phyloP scores from a whole-genome alignment of 345 rosid genomes.

The Erysimum cheiranthoides region DNA sequence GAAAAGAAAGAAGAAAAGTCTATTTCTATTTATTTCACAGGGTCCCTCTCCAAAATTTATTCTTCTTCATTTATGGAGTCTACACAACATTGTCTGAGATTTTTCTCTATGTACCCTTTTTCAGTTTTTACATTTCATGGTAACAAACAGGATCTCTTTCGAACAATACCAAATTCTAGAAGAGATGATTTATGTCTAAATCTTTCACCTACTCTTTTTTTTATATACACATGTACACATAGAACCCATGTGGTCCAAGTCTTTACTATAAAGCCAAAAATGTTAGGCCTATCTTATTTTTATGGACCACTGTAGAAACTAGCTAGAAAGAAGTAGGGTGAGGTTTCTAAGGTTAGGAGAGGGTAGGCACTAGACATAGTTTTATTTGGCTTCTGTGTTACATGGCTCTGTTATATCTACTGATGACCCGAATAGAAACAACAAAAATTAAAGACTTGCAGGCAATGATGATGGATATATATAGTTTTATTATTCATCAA shows the following conservation, averaged over 20 bases:
- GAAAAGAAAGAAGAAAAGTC: constrained; percentile 30
- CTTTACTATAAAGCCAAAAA: constrained; percentile 34
- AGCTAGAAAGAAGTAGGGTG: constrained; percentile 39
- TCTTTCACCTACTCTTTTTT: constrained; percentile 38
- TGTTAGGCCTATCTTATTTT: constrained; percentile 41
- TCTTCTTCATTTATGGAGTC: constrained; percentile 42
- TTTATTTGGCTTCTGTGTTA: constrained; percentile 30
- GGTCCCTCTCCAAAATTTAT: constrained; percentile 38
- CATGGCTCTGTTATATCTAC: constrained; percentile 23
- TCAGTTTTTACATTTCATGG: constrained; percentile 31
- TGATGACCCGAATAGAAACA: constrained; percentile 22
- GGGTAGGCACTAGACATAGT: constrained; percentile 37
- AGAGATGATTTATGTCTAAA: constrained; percentile 34
- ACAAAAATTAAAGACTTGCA: constrained; percentile 22
- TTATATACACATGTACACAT: constrained; percentile 12
- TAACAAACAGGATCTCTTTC: constrained; percentile 23
- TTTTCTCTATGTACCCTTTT: constrained; percentile 15
- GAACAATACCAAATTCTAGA: constrained; percentile 30
- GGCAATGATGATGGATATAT: constrained; percentile 33
- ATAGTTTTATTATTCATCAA: constrained; percentile 20
- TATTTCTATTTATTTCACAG: constrained; percentile 19
- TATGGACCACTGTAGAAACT: constrained; percentile 44
- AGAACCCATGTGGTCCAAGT: constrained; percentile 36
- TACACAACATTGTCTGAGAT: constrained; percentile 8
- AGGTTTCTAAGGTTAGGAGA: constrained; percentile 37